Conservation (phyloP, 495 filamentous ascomycete genomes). For the Xylaria castorea region DNA sequence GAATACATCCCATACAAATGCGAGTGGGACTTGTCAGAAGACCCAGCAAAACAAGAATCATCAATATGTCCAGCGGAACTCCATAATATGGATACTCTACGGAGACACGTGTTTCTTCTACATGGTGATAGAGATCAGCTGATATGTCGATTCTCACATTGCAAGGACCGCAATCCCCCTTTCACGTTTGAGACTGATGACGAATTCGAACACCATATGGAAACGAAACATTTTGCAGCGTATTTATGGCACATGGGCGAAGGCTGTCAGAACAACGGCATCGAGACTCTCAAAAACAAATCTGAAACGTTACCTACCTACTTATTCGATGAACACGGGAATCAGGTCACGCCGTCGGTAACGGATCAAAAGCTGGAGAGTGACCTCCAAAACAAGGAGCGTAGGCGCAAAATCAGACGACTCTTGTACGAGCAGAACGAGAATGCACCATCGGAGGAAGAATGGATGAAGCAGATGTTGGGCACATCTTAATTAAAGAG, state of each 20-base stretch:
- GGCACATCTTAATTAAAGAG: conserved; percentile 29
- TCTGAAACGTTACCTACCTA: conserved; percentile 44
- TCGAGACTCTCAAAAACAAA: conserved; percentile 31
- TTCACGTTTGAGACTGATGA: conserved; percentile 39
- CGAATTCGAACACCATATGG: conserved; percentile 66
- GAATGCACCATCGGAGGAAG: conserved; percentile 52
- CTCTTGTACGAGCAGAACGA: conserved; percentile 41
- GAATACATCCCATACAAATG: conserved; percentile 36
- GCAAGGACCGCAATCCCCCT: conserved; percentile 33
- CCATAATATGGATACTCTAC: conserved; percentile 75
- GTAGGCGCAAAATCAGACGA: conserved; percentile 40
- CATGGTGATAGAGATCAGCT: conserved; percentile 47
- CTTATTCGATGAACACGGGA: conserved; percentile 48
- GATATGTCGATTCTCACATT: conserved; percentile 48
- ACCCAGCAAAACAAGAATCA: neutral
- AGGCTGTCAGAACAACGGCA: conserved; percentile 55
- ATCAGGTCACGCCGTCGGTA: conserved; percentile 54
- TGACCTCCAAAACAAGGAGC: conserved; percentile 44
- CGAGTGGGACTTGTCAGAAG: conserved; percentile 48
- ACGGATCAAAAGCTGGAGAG: conserved; percentile 45
- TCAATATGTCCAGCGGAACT: conserved; percentile 68
- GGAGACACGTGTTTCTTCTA: conserved; percentile 68
- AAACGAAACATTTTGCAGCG: conserved; percentile 62
- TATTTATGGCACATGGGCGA: conserved; percentile 72
- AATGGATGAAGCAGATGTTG: conserved; percentile 41